phyloP scores from a whole-genome alignment of 2,329 filamentous ascomycete species.

The Aspergillus quadricinctus region DNA sequence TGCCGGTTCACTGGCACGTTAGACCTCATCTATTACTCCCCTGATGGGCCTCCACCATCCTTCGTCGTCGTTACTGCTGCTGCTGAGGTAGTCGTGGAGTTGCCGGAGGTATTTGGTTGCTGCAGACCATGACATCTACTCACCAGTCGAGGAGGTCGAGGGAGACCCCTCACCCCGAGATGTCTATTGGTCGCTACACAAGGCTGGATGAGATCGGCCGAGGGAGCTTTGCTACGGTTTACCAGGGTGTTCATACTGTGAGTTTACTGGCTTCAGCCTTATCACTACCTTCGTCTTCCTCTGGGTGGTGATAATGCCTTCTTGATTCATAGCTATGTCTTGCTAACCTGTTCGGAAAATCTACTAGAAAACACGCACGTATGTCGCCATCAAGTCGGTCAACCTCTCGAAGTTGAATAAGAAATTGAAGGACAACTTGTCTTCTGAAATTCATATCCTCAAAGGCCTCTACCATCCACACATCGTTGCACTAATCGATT shows the following conservation, averaged over 20 bases:
- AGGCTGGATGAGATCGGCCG: constrained; percentile 89
- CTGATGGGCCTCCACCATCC: constrained; percentile 32
- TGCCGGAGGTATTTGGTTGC: constrained; percentile 20
- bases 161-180: constrained; percentile 28
- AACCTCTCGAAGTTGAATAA: constrained; percentile 85
- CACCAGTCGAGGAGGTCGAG: constrained; percentile 41
- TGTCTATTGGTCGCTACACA: constrained; percentile 68
- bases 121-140: constrained; percentile 35
- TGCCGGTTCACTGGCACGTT: constrained; percentile 4
- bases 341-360: constrained; percentile 10
- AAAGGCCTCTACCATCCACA: constrained; percentile 92
- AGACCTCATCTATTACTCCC: constrained; percentile 16
- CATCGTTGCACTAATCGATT: constrained; percentile 94
- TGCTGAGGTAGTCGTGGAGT: constrained; percentile 37
- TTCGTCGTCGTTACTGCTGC: constrained; percentile 19
- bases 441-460: constrained; percentile 91
- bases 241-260: constrained; percentile 80
- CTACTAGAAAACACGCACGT: constrained; percentile 66
- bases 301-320: neutral
- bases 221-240: constrained; percentile 96
- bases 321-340: neutral
- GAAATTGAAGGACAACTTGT: constrained; percentile 94
- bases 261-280: constrained; percentile 31
- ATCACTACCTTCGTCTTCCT: neutral
- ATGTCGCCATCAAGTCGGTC: constrained; percentile 95